Conservation (phyloP, 768 basidiomycete genomes). For the Collybiopsis confluens region DNA sequence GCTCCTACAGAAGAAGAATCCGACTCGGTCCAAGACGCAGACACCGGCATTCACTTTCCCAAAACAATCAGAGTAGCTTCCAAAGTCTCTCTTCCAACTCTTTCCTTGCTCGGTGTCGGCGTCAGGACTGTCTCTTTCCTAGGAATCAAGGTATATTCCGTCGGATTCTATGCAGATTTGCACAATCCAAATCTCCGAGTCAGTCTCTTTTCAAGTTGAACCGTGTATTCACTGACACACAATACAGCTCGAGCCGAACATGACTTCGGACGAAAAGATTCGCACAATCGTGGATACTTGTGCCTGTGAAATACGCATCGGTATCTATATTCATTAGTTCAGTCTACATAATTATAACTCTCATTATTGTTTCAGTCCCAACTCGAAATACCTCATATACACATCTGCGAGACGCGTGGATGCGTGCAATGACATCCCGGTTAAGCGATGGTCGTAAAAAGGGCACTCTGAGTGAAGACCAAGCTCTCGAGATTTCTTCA, state of each 20-base stretch:
- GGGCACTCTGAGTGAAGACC: slow-evolving; percentile 53
- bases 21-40: slow-evolving; percentile 46
- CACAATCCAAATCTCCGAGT: slow-evolving; percentile 60
- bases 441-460: slow-evolving; percentile 47
- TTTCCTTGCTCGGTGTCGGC: slow-evolving; percentile 78
- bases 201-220: slow-evolving; percentile 10
- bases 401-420: slow-evolving; percentile 80
- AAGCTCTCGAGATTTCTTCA: slow-evolving; percentile 50
- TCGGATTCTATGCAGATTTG: slow-evolving; percentile 87
- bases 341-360: neutral
- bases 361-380: slow-evolving; percentile 54
- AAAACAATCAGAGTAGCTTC: slow-evolving; percentile 59
- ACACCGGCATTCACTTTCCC: slow-evolving; percentile 72
- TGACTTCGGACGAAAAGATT: slow-evolving; percentile 68
- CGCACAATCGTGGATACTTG: slow-evolving; percentile 61
- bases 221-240: neutral
- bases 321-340: slow-evolving; percentile 30
- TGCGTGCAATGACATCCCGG: slow-evolving; percentile 66
- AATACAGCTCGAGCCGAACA: slow-evolving; percentile 46
- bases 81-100: slow-evolving; percentile 53
- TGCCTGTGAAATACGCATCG: slow-evolving; percentile 70
- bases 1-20: too few species aligned
- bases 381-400: slow-evolving; percentile 72
- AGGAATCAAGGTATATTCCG: slow-evolving; percentile 82
- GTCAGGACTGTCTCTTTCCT: slow-evolving; percentile 89